Base-by-base conservation (phyloP, 1,284 basidiomycete genomes). In the Heliocybe sulcata region DNA sequence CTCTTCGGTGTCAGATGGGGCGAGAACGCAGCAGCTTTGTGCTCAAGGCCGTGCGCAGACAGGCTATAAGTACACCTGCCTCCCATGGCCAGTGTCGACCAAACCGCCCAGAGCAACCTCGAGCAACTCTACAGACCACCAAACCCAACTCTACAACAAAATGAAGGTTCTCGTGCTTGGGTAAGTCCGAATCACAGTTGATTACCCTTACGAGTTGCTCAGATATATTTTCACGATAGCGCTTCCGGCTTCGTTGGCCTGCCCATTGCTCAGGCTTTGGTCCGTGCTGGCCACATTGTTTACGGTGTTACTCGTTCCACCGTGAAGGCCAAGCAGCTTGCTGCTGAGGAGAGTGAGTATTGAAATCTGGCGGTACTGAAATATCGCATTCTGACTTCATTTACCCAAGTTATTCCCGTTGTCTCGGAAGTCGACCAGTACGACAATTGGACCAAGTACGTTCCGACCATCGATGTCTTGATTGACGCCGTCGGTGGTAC, bases 281-380 rank as follows among this genome's bases (percentile, higher is more conserved):
- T 72, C 3, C 73, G 79, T n/a, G 74, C 73, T 0, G 80, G 80
- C 0, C 77, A 82, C 58, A 69, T 73, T 25, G 79, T 81, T 2
- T 79, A 77, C 55, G 80, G 79, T 22, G 66, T 72, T 12, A 77
- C 77, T 0, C 74, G 80, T 33, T 72, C 70, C 3, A 66, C 69
- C 6, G 62, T 58, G 3, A 74, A 74, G 54, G 72, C 69, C 0
- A 71, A 72, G 50, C 57, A 62, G 45, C 68, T 81, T 1, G 68
- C 70, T 1, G 68, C 69, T 12, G 72, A 78, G 61, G 79, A 81
- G 65, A 77, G 74, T 75, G 50, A 55, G 69, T 65, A 35, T 14
- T 35, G 11, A 14, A 27, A 22, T 19, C 3, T n/a, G 16, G 12
- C 47, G 16, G 16, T 16, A n/a, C 2, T 38, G 16, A 3, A 2